These are phyloP conservation scores for Vicia sativa DNA, from an alignment of 306 rosid species.

Conservation along the genomic window DNA sequence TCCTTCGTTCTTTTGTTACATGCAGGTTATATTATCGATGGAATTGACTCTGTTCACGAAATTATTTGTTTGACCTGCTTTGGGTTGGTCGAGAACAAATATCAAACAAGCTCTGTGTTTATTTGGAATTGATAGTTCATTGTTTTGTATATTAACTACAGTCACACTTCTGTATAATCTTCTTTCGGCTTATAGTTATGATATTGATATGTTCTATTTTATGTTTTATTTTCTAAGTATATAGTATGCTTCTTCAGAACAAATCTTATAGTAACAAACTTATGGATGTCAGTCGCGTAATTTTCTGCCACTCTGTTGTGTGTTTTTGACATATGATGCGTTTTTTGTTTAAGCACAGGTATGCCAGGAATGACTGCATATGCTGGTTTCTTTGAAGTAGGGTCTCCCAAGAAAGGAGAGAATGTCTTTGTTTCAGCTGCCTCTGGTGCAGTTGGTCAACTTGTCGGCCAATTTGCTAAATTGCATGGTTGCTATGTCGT, in stretches of 20 bases:
- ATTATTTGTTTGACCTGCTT: neutral
- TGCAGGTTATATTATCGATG: neutral
- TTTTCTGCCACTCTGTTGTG: neutral
- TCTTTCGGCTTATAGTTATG: neutral
- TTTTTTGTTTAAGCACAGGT: neutral
- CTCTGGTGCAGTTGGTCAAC: conserved; percentile 22
- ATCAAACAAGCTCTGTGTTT: neutral
- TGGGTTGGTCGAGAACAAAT: neutral
- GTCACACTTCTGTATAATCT: too few relatives aligned
- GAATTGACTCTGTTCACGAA: neutral
- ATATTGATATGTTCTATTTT: neutral
- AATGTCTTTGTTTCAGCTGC: conserved; percentile 23
- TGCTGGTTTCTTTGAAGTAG: conserved; percentile 20
- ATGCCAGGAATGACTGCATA: conserved; percentile 11
- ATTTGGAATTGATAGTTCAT: neutral
- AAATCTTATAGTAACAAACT: neutral
- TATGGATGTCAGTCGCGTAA: neutral
- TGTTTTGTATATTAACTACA: too few relatives aligned
- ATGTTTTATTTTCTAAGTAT: neutral
- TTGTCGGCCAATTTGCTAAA: conserved; percentile 18
- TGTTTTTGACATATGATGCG: neutral
- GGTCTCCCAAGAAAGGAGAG: conserved; percentile 21
- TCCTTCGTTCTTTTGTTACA: neutral
- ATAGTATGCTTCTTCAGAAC: neutral
- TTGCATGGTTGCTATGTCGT: conserved; percentile 22